Evolutionary conservation across 352 stramenopile species (phyloP), one percentile per base, ranked within the genome.

Genomic region (Phytophthora aleatoria): DNA sequence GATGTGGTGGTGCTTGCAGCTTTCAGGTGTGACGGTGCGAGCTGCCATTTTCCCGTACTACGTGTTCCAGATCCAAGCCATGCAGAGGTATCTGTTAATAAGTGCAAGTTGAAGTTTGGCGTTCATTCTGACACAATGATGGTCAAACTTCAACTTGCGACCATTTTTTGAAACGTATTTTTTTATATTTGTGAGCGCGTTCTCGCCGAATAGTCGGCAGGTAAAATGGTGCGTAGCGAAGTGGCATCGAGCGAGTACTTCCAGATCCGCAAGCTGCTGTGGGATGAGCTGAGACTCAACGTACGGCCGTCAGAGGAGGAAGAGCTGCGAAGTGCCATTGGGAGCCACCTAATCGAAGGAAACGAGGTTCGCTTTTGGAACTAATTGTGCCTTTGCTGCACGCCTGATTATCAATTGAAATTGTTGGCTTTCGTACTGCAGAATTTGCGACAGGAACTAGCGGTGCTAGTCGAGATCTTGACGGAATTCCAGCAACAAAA

Each of bases 401-500:
- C 20, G 20, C 20, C 20, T 20, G 20, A 20, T 20, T 20, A 20
- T 20, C 20, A 20, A 20, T 20, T 20, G 0, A 20, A 20, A 20
- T 20, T 20, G 20, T 20, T 20, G 20, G 20, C 20, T 20, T 20
- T 54, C 12, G 20, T 42, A 15, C n/a, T 59, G 8, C 44, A 89
- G 75, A 75, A 88, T 49, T 60, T 94, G 16, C 66, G 73, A 16
- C 67, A 78, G 30, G 85, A 94, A 49, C 67, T 94, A 13, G 47
- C 59, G 1, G 74, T 82, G 36, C 66, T 94, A 9, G 82, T 83
- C 5, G 81, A 94, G 57, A 92, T 94, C 45, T 59, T 94, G 28
- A 71, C 77, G 11, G 85, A 94, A 57, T 94, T 89, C 24, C 85
- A 94, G 62, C 81, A 89, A 49, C 79, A 90, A 55, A 94, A 88